Conservation (phyloP, 345 rosid species). For the thale cress (Arabidopsis thaliana) region DNA sequence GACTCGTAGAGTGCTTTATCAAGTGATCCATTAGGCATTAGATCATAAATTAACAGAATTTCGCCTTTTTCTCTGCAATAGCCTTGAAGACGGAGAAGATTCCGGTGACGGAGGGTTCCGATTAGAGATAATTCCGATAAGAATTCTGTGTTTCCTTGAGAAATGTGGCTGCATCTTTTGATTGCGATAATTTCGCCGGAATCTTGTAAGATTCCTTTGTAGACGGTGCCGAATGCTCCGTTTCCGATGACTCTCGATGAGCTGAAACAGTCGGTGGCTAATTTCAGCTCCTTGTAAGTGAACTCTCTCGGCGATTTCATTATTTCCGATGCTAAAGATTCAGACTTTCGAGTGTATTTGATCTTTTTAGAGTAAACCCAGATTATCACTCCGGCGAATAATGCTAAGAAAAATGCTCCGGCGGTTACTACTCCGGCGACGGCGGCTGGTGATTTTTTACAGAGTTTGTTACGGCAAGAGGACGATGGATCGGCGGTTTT, state of each 20-base stretch:
- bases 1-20: constrained; percentile 94
- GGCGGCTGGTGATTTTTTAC: constrained; percentile 86
- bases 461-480: constrained; percentile 81
- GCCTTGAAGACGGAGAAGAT: constrained; percentile 90
- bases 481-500: constrained; percentile 53
- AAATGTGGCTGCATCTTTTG: constrained; percentile 85
- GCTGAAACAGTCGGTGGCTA: constrained; percentile 82
- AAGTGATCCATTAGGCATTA: constrained; percentile 95
- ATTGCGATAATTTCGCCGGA: constrained; percentile 84
- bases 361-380: constrained; percentile 77
- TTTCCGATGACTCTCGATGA: constrained; percentile 74
- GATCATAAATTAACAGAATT: constrained; percentile 79
- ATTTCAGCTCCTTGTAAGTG: constrained; percentile 80
- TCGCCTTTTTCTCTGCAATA: constrained; percentile 97
- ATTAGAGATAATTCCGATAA: constrained; percentile 82
- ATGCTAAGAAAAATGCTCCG: constrained; percentile 81
- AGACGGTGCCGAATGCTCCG: constrained; percentile 95
- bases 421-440: constrained; percentile 97
- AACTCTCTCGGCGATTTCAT: constrained; percentile 93
- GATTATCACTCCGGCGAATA: constrained; percentile 70
- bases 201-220: constrained; percentile 72
- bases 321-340: constrained; percentile 70
- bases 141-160: constrained; percentile 89
- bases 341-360: constrained; percentile 59
- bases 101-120: constrained; percentile 88